Conservation (phyloP, 768 basidiomycete genomes). For the Agaricus subrufescens region DNA sequence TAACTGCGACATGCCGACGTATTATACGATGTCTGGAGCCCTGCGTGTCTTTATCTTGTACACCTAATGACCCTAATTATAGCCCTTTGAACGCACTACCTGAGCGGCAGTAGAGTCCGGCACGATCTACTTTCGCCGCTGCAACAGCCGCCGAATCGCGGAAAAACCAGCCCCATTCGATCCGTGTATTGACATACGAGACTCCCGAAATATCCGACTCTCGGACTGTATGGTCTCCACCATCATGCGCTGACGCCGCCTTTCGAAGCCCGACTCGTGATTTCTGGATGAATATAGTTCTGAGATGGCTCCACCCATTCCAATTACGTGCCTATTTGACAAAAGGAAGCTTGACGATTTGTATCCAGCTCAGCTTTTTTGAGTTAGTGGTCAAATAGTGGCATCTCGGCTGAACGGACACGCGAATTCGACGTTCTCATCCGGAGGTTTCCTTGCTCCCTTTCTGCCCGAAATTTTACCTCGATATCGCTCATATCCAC, state of each 20-base stretch:
- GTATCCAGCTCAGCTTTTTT: too few relatives aligned
- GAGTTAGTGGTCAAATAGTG: too few relatives aligned
- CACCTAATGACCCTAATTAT: neutral
- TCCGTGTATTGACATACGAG: neutral
- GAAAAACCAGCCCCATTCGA: neutral
- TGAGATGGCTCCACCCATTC: neutral
- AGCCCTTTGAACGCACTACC: neutral
- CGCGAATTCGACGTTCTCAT: too few relatives aligned
- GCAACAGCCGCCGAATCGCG: neutral
- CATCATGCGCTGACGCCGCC: neutral
- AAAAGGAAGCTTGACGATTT: too few relatives aligned
- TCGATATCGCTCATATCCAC: neutral
- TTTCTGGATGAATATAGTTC: neutral
- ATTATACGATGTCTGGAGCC: neutral
- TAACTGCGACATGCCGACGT: neutral
- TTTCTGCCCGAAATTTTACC: slow-evolving; percentile 6
- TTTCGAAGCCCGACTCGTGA: neutral
- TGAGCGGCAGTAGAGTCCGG: neutral
- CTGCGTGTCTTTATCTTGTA: neutral
- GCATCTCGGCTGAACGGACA: too few relatives aligned
- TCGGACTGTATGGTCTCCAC: neutral
- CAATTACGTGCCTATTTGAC: too few relatives aligned
- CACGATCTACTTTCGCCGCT: neutral
- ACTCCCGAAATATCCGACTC: slow-evolving; percentile 9
- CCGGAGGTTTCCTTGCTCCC: too few relatives aligned